phyloP scores from a whole-genome alignment of 176 grass and related monocot genomes.

The Chloris gayana region DNA sequence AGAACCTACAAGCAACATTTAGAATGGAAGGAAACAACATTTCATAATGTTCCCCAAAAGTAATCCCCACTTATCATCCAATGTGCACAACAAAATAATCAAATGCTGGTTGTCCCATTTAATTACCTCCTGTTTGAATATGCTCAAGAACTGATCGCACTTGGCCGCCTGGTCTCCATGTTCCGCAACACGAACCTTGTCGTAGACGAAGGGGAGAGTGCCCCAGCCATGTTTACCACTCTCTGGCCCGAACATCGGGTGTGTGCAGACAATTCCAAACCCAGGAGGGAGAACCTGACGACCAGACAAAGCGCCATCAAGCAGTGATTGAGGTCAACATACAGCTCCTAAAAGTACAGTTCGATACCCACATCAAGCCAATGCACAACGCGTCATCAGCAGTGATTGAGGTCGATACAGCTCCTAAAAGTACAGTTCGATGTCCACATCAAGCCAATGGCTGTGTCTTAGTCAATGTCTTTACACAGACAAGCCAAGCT shows the following conservation, averaged over 20 bases:
- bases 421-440: neutral
- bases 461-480: too few species aligned
- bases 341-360: neutral
- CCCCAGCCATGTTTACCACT: slow-evolving; percentile 71
- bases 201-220: slow-evolving; percentile 56
- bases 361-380: neutral
- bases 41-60: neutral
- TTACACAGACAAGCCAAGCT: neutral
- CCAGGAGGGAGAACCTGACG: slow-evolving; percentile 55
- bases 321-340: neutral
- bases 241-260: slow-evolving; percentile 79
- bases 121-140: slow-evolving; percentile 63
- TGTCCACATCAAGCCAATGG: neutral
- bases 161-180: slow-evolving; percentile 46
- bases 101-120: neutral
- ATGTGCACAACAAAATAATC: neutral
- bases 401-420: neutral
- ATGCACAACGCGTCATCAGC: neutral
- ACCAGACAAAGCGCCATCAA: neutral
- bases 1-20: slow-evolving; percentile 39
- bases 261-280: slow-evolving; percentile 64
- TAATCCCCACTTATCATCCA: neutral
- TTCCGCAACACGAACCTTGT: slow-evolving; percentile 60
- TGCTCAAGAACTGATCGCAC: slow-evolving; percentile 63
- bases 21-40: slow-evolving; percentile 1